These are phyloP conservation scores for Dactylella cylindrospora DNA, from an alignment of 2,329 filamentous ascomycete species.

Conservation along the genomic window DNA sequence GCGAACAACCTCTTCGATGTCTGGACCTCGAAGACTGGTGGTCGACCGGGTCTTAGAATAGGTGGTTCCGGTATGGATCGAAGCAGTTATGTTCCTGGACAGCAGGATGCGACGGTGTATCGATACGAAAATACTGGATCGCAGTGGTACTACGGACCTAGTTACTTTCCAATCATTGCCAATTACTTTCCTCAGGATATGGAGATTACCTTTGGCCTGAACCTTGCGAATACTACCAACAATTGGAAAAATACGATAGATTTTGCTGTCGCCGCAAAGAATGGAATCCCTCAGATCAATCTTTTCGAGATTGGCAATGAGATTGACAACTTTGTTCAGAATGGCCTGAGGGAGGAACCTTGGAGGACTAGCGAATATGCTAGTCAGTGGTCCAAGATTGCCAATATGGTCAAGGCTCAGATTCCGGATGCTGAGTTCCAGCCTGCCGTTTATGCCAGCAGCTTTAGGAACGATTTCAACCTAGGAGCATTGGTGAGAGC, in stretches of 20 bases:
- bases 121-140: not conserved
- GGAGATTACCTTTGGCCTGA: constrained; percentile 26
- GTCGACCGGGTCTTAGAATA: constrained; percentile 19
- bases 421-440: constrained; percentile 23
- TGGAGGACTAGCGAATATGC: constrained; percentile 16
- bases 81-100: constrained; percentile 4
- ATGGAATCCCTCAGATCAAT: constrained; percentile 20
- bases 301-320: constrained; percentile 35
- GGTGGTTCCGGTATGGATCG: constrained; percentile 39
- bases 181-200: constrained; percentile 36
- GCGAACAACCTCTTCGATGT: constrained; percentile 17
- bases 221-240: constrained; percentile 22
- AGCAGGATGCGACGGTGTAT: constrained; percentile 7
- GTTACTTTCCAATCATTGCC: constrained; percentile 3
- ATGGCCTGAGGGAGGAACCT: constrained; percentile 5
- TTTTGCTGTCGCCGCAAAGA: constrained; percentile 16
- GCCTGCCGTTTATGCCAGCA: constrained; percentile 11
- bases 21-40: constrained; percentile 29
- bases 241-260: constrained; percentile 32
- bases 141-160: constrained; percentile 14
- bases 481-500: constrained; percentile 1
- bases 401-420: constrained; percentile 6
- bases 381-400: constrained; percentile 16
- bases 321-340: constrained; percentile 20
- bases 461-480: constrained; percentile 3